Conservation (phyloP, 2,329 filamentous ascomycete species). For the Aspergillus tamarii region DNA sequence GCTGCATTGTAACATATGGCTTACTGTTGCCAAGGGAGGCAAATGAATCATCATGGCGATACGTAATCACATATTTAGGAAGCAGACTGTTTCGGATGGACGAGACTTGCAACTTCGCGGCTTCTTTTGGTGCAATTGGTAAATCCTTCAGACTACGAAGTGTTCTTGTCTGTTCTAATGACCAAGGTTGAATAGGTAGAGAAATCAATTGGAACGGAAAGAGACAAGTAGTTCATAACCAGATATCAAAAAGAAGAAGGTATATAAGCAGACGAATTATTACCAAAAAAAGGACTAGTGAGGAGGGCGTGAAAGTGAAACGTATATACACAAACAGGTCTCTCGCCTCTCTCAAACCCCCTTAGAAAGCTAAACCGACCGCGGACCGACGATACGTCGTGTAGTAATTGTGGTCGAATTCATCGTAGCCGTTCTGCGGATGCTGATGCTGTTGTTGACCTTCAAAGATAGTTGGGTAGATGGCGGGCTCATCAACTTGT, state of each 20-base stretch:
- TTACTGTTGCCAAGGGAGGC: background rate
- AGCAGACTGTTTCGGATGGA: background rate
- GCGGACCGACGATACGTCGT: constrained; percentile 26
- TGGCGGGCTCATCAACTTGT: constrained; percentile 1
- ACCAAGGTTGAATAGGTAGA: background rate
- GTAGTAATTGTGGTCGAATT: constrained; percentile 16
- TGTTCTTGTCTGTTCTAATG: background rate
- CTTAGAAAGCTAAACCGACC: constrained; percentile 38
- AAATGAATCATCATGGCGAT: background rate
- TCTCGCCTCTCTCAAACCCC: background rate
- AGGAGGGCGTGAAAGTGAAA: background rate
- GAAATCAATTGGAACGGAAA: background rate
- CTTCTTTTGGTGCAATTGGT: background rate
- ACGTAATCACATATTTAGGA: background rate
- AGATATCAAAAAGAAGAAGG: background rate
- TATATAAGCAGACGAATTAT: background rate
- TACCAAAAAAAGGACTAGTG: background rate
- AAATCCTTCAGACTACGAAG: background rate
- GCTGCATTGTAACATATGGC: background rate
- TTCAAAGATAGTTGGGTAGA: constrained; percentile 32
- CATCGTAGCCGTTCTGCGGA: constrained; percentile 19
- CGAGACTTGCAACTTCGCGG: background rate
- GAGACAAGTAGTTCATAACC: background rate
- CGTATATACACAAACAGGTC: background rate
- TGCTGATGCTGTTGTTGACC: constrained; percentile 23